A percentile compares a stretch with the other conserved stretches of the same genome.
Evolutionary conservation across 345 rosid species (phyloP).

Genomic region (Firmiana major): DNA sequence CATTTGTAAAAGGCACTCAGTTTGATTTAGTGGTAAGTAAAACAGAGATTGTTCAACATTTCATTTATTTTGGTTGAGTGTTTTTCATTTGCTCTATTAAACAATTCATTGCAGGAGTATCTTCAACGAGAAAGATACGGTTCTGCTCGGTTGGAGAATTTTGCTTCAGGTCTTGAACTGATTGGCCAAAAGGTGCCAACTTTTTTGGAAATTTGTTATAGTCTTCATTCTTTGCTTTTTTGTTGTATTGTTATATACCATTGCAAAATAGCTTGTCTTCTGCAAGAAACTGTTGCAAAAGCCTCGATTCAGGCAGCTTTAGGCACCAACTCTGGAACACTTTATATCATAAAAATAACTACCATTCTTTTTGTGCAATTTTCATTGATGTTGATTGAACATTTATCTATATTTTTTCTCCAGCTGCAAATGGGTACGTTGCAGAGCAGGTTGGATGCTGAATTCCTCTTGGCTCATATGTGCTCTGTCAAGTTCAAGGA

Average conservation of each 20-base stretch:
- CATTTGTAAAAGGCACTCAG: constrained; percentile 98
- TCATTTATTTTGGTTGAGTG: constrained; percentile 10
- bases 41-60: constrained; percentile 5
- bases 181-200: constrained; percentile 72
- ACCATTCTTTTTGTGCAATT: not conserved
- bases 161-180: constrained; percentile 86
- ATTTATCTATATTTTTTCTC: constrained; percentile 2
- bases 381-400: not conserved
- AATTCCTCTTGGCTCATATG: constrained; percentile 96
- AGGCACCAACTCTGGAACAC: not conserved
- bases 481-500: constrained; percentile 98
- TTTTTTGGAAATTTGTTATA: not conserved
- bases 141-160: constrained; percentile 84
- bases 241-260: not conserved
- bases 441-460: constrained; percentile 93
- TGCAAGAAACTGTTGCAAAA: not conserved
- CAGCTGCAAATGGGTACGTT: constrained; percentile 96
- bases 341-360: not conserved
- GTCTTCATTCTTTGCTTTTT: not conserved
- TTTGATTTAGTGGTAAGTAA: constrained; percentile 90
- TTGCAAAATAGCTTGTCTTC: not conserved
- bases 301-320: not conserved
- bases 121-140: constrained; percentile 91
- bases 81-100: constrained; percentile 8
- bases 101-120: constrained; percentile 61